These are phyloP conservation scores for Didymella glomerata DNA, from an alignment of 2,329 filamentous ascomycete genomes.

Conservation along the genomic window DNA sequence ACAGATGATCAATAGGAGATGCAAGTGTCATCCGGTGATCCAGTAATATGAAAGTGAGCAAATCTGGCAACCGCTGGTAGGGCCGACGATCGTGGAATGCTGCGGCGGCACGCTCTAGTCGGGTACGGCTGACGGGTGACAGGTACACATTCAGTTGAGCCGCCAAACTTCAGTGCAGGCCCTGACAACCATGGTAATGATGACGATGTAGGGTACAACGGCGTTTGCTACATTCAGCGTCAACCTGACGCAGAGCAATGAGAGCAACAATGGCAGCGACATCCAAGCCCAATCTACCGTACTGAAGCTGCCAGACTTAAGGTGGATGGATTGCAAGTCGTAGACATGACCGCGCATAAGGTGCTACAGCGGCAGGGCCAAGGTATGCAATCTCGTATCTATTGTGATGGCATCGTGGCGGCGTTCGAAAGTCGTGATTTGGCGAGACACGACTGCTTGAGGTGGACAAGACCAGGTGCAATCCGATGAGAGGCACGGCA, in stretches of 20 bases:
- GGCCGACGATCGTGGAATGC: conserved; percentile 12
- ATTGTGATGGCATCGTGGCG: conserved; percentile 6
- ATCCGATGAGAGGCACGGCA: conserved; percentile 20
- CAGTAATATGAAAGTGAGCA: conserved; percentile 13
- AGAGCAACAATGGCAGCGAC: conserved; percentile 6
- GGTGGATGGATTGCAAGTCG: conserved; percentile 12
- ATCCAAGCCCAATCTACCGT: background rate
- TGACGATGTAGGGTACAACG: conserved; percentile 7
- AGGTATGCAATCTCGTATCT: conserved; percentile 13
- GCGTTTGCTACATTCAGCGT: conserved; percentile 13
- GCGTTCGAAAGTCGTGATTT: conserved; percentile 15
- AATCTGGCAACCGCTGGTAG: conserved; percentile 2
- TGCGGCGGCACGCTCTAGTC: conserved; percentile 14
- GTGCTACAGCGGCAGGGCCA: conserved; percentile 13
- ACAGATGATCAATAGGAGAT: conserved; percentile 3
- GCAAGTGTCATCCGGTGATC: conserved; percentile 5
- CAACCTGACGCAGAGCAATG: conserved; percentile 8
- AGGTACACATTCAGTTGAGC: conserved; percentile 15
- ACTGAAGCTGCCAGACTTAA: background rate
- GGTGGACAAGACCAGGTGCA: conserved; percentile 16
- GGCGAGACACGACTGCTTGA: conserved; percentile 23
- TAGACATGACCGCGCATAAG: conserved; percentile 11
- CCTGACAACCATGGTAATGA: conserved; percentile 4
- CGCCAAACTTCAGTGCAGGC: conserved; percentile 6
- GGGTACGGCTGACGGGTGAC: conserved; percentile 5